phyloP scores from a whole-genome alignment of 2,329 filamentous ascomycete genomes.

The Pyricularia sp. region DNA sequence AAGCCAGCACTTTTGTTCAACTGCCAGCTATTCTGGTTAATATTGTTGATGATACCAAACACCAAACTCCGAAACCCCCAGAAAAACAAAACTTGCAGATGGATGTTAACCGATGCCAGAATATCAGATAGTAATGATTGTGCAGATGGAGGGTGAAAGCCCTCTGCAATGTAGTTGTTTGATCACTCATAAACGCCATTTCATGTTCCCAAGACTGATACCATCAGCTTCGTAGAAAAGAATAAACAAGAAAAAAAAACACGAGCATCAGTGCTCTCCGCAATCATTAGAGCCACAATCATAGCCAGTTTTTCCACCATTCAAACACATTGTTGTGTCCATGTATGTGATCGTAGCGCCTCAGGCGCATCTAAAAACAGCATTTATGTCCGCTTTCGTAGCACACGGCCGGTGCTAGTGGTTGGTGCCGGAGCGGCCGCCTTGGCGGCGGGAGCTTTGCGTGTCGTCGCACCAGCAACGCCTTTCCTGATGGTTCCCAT shows the following conservation, averaged over 20 bases:
- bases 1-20: not conserved
- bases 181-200: not conserved
- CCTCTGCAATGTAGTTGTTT: not conserved
- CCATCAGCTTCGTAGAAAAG: not conserved
- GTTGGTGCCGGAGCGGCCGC: conserved; percentile 22
- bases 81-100: not conserved
- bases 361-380: not conserved
- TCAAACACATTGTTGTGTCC: not conserved
- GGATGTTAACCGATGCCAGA: not conserved
- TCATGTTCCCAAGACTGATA: not conserved
- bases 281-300: not conserved
- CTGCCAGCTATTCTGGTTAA: not conserved
- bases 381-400: conserved; percentile 37
- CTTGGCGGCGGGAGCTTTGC: conserved; percentile 33
- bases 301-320: not conserved
- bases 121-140: not conserved
- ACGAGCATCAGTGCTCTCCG: not conserved
- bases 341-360: not conserved
- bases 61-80: not conserved
- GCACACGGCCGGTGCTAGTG: conserved; percentile 35
- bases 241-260: not conserved
- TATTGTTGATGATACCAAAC: not conserved
- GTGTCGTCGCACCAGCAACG: conserved; percentile 32
- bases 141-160: not conserved
- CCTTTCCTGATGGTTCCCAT: conserved; percentile 42